Evolutionary conservation across 371 early-diverging fungal genomes (phyloP), one percentile per base, ranked within the genome.

Genomic region (Rhizopus arrhizus): DNA sequence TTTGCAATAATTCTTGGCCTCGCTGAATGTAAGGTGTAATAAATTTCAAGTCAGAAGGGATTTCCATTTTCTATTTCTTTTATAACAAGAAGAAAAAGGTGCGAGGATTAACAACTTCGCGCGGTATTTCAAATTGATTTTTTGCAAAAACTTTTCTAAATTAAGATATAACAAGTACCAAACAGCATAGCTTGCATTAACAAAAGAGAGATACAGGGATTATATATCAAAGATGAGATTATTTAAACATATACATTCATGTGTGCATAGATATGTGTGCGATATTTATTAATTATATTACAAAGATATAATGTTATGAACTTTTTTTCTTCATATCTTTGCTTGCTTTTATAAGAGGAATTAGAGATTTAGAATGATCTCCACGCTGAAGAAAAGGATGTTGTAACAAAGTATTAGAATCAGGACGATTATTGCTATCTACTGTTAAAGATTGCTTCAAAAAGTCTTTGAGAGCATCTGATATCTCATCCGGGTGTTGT

Each of bases 301-400:
- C 22, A 22, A 22, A 22, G 22, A 22, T 22, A 22, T 22, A 22
- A n/a, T 48, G 8, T 22, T 7, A 48, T 5, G n/a, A 43, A n/a
- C 43, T 43, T 15, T 43, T 43, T 29, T 58, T 64, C 40, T 54
- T 42, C 5, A 64, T 32, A 33, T 93, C 93, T 45, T 88, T 78
- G 29, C 95, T 94, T 15, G 95, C 93, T 47, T 87, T 83, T 66
- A 97, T 96, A 50, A 96, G 66, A n/a, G 97, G 97, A 4, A 91
- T 82, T 22, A 97, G 75, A 22, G 88, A 84, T 42, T 84, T 75
- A 43, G 92, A 83, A 42, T 92, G 91, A 31, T 91, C 95, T 0
- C 95, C 93, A 71, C 86, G 89, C 52, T 80, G 72, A 62, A 97
- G 70, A 75, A 96, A 97, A 13, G 91, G 89, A 73, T 97, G 96